Evolutionary conservation across 106 monocot species (phyloP).

Genomic region (Platanthera guangdongensis): DNA sequence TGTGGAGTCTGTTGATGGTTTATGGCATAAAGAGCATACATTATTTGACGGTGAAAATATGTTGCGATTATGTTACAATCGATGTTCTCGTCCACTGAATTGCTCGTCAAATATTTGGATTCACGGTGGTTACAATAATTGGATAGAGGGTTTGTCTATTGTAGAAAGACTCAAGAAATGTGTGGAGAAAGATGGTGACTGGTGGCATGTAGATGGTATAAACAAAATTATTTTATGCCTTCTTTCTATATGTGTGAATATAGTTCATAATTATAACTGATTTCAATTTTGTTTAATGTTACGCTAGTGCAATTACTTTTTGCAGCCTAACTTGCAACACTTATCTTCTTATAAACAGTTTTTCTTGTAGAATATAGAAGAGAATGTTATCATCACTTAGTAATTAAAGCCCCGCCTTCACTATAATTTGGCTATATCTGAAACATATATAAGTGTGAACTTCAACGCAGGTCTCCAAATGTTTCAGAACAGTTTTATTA

Average conservation of each 20-base stretch:
- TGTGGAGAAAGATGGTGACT: conserved; percentile 61
- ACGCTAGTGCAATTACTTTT: no score
- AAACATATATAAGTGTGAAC: no score
- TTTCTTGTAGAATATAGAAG: no score
- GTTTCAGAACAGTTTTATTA: no score
- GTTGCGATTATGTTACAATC: conserved; percentile 71
- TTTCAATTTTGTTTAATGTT: no score
- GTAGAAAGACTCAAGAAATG: conserved; percentile 39
- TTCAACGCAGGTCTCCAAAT: no score
- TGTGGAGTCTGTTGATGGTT: conserved; percentile 25
- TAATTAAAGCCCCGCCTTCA: no score
- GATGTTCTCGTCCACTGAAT: conserved; percentile 52
- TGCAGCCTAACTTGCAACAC: no score
- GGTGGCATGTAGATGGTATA: conserved; percentile 95
- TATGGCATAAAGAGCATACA: conserved; percentile 57
- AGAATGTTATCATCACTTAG: no score
- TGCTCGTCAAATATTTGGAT: conserved; percentile 75
- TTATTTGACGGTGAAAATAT: conserved; percentile 43
- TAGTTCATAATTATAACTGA: no score
- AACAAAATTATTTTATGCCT: not conserved
- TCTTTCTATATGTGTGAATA: not conserved
- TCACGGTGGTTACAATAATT: conserved; percentile 92
- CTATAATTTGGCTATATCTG: no score
- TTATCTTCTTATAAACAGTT: no score
- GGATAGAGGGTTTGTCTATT: conserved; percentile 69